Conservation (phyloP, 2,329 filamentous ascomycete genomes). For the Ophiostoma triangulosporum region DNA sequence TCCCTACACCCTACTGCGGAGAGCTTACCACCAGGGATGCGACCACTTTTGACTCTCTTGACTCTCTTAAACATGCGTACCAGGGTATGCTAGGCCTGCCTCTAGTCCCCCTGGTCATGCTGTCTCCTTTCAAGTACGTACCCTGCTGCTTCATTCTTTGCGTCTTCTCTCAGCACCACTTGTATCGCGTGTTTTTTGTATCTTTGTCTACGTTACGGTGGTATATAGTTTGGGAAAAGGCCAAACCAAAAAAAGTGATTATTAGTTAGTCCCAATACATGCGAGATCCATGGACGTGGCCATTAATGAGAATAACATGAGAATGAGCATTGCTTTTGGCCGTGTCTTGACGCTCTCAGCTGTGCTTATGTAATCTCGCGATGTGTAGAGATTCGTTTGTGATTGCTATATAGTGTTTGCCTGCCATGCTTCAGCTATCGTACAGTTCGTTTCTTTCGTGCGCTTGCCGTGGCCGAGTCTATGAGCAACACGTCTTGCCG, state of each 20-base stretch:
- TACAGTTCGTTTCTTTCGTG: not conserved
- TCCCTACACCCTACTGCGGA: not conserved
- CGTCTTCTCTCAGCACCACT: not conserved
- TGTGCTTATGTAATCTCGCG: not conserved
- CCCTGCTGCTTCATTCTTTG: not conserved
- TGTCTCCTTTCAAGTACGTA: not conserved
- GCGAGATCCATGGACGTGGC: too few species aligned
- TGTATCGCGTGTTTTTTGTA: not conserved
- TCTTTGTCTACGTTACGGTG: too few species aligned
- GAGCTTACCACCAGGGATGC: not conserved
- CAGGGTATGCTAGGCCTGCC: not conserved
- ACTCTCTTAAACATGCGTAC: too few species aligned
- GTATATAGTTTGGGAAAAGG: too few species aligned
- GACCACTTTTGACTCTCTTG: too few species aligned
- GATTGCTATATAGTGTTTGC: not conserved
- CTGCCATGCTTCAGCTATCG: not conserved
- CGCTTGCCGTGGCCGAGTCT: not conserved
- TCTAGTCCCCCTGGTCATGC: not conserved
- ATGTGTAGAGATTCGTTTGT: not conserved
- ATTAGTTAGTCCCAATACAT: too few species aligned
- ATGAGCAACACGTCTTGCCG: slow-evolving; percentile 21
- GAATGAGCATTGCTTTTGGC: too few species aligned
- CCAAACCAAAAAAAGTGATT: too few species aligned
- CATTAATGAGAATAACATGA: too few species aligned
- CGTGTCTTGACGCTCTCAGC: not conserved